Evolutionary conservation across 1,284 basidiomycete species (phyloP), one percentile per base, ranked within the genome.

Genomic region (Trichosporon ovoides): DNA sequence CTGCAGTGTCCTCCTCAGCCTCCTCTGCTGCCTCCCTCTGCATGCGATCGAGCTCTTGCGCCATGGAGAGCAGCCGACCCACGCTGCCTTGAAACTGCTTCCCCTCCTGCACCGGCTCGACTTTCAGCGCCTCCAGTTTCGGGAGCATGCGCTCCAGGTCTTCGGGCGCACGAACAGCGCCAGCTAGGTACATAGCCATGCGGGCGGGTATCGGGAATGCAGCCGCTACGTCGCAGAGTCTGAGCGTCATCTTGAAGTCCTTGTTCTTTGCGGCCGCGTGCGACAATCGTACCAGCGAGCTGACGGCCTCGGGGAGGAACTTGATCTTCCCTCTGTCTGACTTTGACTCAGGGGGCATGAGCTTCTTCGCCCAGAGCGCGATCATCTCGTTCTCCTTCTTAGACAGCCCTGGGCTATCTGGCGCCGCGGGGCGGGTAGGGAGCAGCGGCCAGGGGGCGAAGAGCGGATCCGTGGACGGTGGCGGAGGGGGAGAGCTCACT

Each of bases 161-260:
- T 28, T 60, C 58, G n/a, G 58, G 49, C 11, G 51, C 38, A 11
- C 22, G 38, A 7, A 51, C 58, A 1, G 49, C 34, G n/a, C 53
- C 54, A 36, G 51, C 51, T 19, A 56, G 31, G 19, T 49, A 59
- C 16, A 48, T 13, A 3, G 36, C 54, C 3, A 24, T 31, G 33
- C 38, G 52, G 13, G 34, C 3, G 1, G 24, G 40, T 24, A 16
- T 11, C 14, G 16, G 22, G 13, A 13, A 7, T 22, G 12, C 16
- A 7, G 40, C 14, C 6, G 24, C 28, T 3, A 22, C 43, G 7
- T 16, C 24, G 22, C 24, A 28, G 11, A 48, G 43, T 3, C 14
- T 14, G 22, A 48, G 5, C 4, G 43, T 31, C 5, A 16, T 16
- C 16, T 31, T 28, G 24, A 48, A 31, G 24, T 48, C 43, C 14